phyloP scores from a whole-genome alignment of 148 eudicot species.

The Diospyros kaki region DNA sequence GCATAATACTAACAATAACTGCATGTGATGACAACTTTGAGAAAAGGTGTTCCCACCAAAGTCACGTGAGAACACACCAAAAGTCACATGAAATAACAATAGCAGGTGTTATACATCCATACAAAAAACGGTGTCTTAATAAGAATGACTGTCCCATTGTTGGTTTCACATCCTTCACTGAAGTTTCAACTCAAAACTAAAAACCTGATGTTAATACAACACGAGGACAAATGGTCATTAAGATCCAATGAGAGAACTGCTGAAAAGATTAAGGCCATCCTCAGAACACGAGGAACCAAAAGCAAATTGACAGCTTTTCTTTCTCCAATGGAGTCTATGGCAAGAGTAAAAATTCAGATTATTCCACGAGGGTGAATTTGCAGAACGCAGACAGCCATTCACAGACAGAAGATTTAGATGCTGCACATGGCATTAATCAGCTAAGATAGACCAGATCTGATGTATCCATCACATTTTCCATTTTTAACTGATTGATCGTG shows the following conservation, averaged over 20 bases:
- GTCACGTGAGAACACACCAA: neutral
- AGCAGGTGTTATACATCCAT: neutral
- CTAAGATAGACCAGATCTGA: neutral
- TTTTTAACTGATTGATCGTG: neutral
- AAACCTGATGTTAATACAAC: neutral
- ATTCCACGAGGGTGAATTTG: neutral
- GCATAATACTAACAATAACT: neutral
- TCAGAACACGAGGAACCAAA: neutral
- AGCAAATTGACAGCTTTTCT: neutral
- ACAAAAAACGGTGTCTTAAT: neutral
- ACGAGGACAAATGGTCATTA: neutral
- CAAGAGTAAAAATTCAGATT: neutral
- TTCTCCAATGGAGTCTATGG: too few relatives aligned
- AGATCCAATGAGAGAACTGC: neutral
- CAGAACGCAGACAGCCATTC: neutral
- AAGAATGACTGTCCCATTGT: slow-evolving; percentile 1
- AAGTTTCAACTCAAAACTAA: slow-evolving; percentile 4
- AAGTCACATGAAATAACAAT: neutral
- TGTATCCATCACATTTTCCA: neutral
- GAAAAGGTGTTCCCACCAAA: neutral
- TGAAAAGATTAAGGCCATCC: neutral
- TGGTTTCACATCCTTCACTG: neutral
- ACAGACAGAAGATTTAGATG: neutral
- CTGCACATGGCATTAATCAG: neutral
- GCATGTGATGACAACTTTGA: neutral